Evolutionary conservation across 2,329 filamentous ascomycete species (phyloP).

Genomic region (Paraphaeosphaeria minitans): DNA sequence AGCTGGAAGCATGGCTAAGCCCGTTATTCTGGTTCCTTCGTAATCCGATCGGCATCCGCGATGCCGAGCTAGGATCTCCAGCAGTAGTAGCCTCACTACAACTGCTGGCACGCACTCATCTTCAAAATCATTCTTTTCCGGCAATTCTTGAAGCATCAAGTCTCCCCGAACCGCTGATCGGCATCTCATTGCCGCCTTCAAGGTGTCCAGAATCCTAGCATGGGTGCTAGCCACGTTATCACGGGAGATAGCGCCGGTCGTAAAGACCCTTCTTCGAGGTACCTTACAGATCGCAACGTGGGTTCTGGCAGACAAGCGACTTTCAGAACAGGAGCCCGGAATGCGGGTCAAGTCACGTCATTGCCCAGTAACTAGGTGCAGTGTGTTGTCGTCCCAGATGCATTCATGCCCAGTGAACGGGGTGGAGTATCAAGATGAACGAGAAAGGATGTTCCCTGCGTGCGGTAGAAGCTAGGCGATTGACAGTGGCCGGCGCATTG

Average conservation of each 20-base stretch:
- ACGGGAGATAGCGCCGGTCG: neutral
- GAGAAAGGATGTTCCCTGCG: conserved; percentile 12
- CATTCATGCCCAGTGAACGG: conserved; percentile 12
- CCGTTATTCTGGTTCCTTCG: neutral
- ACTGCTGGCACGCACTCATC: neutral
- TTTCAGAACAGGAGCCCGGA: neutral
- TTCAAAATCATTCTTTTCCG: neutral
- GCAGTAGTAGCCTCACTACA: conserved; percentile 8
- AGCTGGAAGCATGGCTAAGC: neutral
- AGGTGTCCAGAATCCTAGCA: neutral
- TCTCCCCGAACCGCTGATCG: neutral
- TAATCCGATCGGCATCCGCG: neutral
- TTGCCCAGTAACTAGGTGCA: neutral
- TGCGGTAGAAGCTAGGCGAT: neutral
- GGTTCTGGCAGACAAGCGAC: neutral
- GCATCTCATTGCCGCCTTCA: neutral
- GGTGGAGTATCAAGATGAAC: neutral
- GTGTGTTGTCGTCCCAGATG: neutral
- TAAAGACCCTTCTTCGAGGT: neutral
- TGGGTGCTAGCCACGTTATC: neutral
- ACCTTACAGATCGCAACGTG: neutral
- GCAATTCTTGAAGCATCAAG: neutral
- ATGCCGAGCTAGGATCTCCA: neutral
- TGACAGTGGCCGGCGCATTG: conserved; percentile 7
- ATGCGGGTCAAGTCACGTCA: neutral